Evolutionary conservation across 2,329 filamentous ascomycete species (phyloP), one percentile per base, ranked within the genome.

Genomic region (Paraphoma sp.): DNA sequence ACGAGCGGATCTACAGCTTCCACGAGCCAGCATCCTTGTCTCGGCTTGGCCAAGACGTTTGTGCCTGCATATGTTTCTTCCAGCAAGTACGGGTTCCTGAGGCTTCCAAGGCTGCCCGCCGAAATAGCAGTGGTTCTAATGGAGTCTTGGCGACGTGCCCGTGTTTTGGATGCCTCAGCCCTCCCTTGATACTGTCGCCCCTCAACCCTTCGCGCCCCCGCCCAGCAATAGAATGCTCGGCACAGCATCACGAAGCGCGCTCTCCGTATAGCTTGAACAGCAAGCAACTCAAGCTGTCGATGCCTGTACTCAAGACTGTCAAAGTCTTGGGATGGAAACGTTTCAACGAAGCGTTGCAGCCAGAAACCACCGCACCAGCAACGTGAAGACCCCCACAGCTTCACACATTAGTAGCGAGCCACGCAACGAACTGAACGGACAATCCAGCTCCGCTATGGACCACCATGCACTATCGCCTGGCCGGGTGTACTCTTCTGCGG

Each of bases 361-460:
- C 49, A 48, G 53, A 65, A 58, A 62, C 58, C 56, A 29, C 51
- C 48, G 12, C 38, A 55, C 56, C 50, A 60, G 44, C 53, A 30
- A 52, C 41, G 49, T 63, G 60, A 60, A 51, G 53, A 56, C 48
- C 56, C 23, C 23, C 49, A 48, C 38, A 64, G 63, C 63, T 60
- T 64, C 63, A 68, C 54, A 36, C 60, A 53, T 45, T 46, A 58
- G 51, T 62, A 54, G 43, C 60, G 55, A 69, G 57, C 62, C 65
- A 69, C 63, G 60, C 54, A 53, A 58, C 52, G 53, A 53, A 60
- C 61, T 61, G 44, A 56, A 54, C 72, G 71, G 72, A 65, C 69
- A 64, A 54, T 41, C 56, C 52, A 53, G 40, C 29, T 63, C 73
- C 73, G 73, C 64, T 60, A 67, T 70, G 51, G 59, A 56, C 52